Conservation (phyloP, 176 grass and related monocot species). For the Hsuehochloa calcarea region DNA sequence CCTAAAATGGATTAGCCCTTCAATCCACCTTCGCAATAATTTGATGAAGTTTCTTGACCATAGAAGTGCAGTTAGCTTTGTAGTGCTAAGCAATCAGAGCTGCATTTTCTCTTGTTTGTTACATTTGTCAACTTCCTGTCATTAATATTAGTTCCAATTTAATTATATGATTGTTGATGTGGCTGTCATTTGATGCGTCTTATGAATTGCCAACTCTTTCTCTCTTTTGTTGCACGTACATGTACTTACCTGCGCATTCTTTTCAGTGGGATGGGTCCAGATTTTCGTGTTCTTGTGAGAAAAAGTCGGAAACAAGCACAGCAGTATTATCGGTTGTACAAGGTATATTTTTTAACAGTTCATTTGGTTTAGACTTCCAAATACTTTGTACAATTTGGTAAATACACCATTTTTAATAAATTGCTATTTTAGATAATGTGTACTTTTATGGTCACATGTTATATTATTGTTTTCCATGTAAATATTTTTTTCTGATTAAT, state of each 20-base stretch:
- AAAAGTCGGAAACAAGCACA: constrained; percentile 85
- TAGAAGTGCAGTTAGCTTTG: neutral
- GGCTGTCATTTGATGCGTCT: neutral
- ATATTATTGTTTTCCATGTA: neutral
- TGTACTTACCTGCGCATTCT: constrained; percentile 17
- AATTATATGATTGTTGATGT: neutral
- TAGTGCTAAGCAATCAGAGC: constrained; percentile 11
- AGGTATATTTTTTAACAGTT: constrained; percentile 40
- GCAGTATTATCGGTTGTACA: constrained; percentile 88
- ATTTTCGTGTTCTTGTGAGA: constrained; percentile 83
- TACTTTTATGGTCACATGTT: neutral
- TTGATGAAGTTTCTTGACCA: neutral
- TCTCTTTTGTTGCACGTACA: neutral
- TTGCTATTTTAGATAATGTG: neutral
- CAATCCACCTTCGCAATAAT: neutral
- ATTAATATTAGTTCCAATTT: neutral
- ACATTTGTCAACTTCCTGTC: neutral
- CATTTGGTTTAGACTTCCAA: constrained; percentile 1
- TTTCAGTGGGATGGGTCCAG: constrained; percentile 94
- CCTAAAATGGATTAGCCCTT: neutral
- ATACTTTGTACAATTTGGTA: neutral
- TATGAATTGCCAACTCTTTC: neutral
- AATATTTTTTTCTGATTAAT: constrained; percentile 10
- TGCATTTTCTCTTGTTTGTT: neutral
- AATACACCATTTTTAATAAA: constrained; percentile 3